Base-by-base conservation (phyloP, 2,329 filamentous ascomycete genomes). In the Aspergillus sp. region DNA sequence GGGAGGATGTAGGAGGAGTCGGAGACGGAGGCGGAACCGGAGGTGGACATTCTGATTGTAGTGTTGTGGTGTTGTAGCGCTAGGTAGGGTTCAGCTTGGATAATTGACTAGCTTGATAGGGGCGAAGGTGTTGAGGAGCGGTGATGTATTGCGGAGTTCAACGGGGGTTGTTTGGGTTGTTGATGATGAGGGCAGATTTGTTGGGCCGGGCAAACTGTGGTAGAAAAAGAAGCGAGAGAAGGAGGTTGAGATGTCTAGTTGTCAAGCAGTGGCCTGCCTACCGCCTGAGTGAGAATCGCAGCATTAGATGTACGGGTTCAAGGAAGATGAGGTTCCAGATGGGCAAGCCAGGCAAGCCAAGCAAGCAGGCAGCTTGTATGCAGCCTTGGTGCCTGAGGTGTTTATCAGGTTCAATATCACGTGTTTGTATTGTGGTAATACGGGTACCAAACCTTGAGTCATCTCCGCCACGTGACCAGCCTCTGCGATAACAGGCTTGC, bases 241-340 rank as follows among this genome's bases (percentile, higher is more conserved):
- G 6, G 2, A 27, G n/a, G 2, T 33, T 24, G 20, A 20, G 61
- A 17, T 44, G 3, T 48, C 30, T 6, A 40, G 17, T 24, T 62
- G 56, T 61, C 68, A 70, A 72, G 72, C 71, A 69, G 73, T 68
- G 62, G 68, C 73, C 66, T 73, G 73, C 71, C 71, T 70, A 70
- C 70, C 66, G 65, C 66, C 47, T 59, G 59, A 57, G 22, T n/a
- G 56, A 56, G 49, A 54, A 64, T 57, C 57, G 56, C 56, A 68
- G 63, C 66, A 69, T 71, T 46, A 24, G 61, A 42, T 48, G 41
- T 20, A 52, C 8, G 42, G 44, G 50, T 34, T 12, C 13, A 17
- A 48, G 39, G 39, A 39, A n/a, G 34, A 40, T 49, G 50, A 47
- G 46, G 47, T 47, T 51, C 9, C 27, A 30, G 27, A 30, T 11